These are phyloP conservation scores for Multifurca ochricompacta DNA, from an alignment of 768 basidiomycete genomes.

Conservation along the genomic window DNA sequence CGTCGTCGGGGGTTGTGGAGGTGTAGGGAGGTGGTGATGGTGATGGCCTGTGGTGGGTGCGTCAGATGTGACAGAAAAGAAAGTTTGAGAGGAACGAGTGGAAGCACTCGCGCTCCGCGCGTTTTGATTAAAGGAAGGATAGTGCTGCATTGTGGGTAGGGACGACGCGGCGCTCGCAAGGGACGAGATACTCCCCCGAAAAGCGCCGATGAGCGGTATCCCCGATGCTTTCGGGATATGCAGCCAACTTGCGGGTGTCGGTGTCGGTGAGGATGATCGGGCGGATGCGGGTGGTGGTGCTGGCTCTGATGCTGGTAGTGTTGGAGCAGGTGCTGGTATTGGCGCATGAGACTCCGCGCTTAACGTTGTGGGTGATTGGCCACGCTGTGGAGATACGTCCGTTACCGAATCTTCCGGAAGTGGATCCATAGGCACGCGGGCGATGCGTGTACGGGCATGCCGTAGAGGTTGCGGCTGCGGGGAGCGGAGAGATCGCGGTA, in stretches of 20 bases:
- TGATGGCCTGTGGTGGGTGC: background rate
- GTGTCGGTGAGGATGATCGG: background rate
- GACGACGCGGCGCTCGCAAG: slow-evolving; percentile 1
- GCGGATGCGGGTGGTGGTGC: background rate
- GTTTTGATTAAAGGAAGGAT: slow-evolving; percentile 15
- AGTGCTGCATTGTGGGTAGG: slow-evolving; percentile 20
- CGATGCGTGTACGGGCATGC: slow-evolving; percentile 15
- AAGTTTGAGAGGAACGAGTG: slow-evolving; percentile 11
- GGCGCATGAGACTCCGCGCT: background rate
- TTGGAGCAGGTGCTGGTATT: background rate
- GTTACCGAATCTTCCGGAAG: slow-evolving; percentile 14
- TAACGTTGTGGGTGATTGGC: slow-evolving; percentile 1
- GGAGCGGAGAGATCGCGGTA: background rate
- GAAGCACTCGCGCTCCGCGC: slow-evolving; percentile 1
- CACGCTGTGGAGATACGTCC: background rate
- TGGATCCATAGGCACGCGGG: slow-evolving; percentile 14
- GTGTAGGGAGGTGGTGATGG: background rate
- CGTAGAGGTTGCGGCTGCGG: slow-evolving; percentile 13
- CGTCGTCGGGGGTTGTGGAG: background rate
- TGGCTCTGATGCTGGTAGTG: background rate
- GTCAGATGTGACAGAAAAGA: slow-evolving; percentile 9
- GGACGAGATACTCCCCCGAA: slow-evolving; percentile 18
- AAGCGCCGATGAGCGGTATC: slow-evolving; percentile 20
- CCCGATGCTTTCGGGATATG: slow-evolving; percentile 16
- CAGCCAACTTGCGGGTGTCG: slow-evolving; percentile 15